phyloP scores from a whole-genome alignment of 2,329 filamentous ascomycete genomes.

The Colletotrichum sidae region DNA sequence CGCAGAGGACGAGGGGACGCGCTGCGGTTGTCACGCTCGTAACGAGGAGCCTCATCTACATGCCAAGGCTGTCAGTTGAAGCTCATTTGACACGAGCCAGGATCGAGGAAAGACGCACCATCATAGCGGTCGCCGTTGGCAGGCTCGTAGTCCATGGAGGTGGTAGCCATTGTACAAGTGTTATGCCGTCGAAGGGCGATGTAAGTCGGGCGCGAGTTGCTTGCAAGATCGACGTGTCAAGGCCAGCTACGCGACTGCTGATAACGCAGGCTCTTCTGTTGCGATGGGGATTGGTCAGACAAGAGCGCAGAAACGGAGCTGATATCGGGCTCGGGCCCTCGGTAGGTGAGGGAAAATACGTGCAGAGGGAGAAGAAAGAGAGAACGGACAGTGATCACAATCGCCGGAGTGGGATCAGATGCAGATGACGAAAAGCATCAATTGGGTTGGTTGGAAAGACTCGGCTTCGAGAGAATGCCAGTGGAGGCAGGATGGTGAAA shows the following conservation, averaged over 20 bases:
- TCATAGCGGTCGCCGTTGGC: slow-evolving; percentile 76
- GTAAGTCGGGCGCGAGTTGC: slow-evolving; percentile 1
- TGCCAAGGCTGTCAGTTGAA: slow-evolving; percentile 18
- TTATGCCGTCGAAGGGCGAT: neutral
- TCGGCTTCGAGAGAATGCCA: slow-evolving; percentile 20
- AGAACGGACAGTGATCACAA: slow-evolving; percentile 39
- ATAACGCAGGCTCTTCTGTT: slow-evolving; percentile 36
- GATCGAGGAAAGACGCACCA: slow-evolving; percentile 57
- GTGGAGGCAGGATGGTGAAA: slow-evolving; percentile 19
- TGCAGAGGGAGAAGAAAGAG: slow-evolving; percentile 27
- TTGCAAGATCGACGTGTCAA: neutral
- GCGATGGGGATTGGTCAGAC: slow-evolving; percentile 31
- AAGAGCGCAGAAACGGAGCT: slow-evolving; percentile 20
- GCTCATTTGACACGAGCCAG: slow-evolving; percentile 25
- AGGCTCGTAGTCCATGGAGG: slow-evolving; percentile 78
- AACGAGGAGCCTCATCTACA: slow-evolving; percentile 72
- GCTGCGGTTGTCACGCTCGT: slow-evolving; percentile 75
- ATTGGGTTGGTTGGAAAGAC: slow-evolving; percentile 24
- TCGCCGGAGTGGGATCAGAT: slow-evolving; percentile 19
- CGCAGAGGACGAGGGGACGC: slow-evolving; percentile 72
- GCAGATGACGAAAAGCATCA: slow-evolving; percentile 15
- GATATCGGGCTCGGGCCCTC: slow-evolving; percentile 3
- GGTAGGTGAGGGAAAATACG: slow-evolving; percentile 22
- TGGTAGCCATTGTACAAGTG: slow-evolving; percentile 65
- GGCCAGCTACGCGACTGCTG: slow-evolving; percentile 32